phyloP scores from a whole-genome alignment of 139 green algal genomes.

The Nannochloris sp. region DNA sequence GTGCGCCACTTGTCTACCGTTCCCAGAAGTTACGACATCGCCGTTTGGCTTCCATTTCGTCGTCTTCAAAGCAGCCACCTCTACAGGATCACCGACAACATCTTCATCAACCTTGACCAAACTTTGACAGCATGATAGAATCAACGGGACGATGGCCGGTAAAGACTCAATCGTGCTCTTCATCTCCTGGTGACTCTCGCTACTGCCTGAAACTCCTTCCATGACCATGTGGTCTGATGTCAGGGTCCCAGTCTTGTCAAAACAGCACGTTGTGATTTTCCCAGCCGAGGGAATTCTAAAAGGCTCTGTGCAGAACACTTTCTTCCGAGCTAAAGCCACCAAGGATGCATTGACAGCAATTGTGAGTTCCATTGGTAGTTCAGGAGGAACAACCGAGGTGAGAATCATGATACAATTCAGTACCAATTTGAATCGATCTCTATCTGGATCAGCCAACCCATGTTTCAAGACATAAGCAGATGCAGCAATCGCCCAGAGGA shows the following conservation, averaged over 20 bases:
- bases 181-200: background rate
- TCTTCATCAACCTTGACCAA: slow-evolving; percentile 59
- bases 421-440: slow-evolving; percentile 91
- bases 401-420: slow-evolving; percentile 98
- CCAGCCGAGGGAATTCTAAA: slow-evolving; percentile 94
- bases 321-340: slow-evolving; percentile 45
- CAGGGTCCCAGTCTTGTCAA: slow-evolving; percentile 98
- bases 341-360: slow-evolving; percentile 71
- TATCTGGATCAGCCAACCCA: slow-evolving; percentile 69
- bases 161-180: slow-evolving; percentile 4
- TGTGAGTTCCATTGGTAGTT: slow-evolving; percentile 98
- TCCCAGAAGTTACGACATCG: slow-evolving; percentile 7
- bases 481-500: slow-evolving; percentile 86
- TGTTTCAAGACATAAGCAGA: slow-evolving; percentile 78
- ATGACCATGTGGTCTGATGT: slow-evolving; percentile 89
- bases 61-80: slow-evolving; percentile 58
- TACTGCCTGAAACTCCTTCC: slow-evolving; percentile 51
- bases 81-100: slow-evolving; percentile 78
- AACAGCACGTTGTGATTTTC: slow-evolving; percentile 94
- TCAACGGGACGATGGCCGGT: slow-evolving; percentile 16
- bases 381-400: slow-evolving; percentile 88
- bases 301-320: slow-evolving; percentile 96
- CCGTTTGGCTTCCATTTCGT: slow-evolving; percentile 20
- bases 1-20: slow-evolving; percentile 22
- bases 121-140: slow-evolving; percentile 83